Percentiles rank a stretch among this genome's conserved stretches.
These are phyloP conservation scores for Irpex sp. DNA, from an alignment of 1,284 basidiomycete species.

Conservation along the genomic window DNA sequence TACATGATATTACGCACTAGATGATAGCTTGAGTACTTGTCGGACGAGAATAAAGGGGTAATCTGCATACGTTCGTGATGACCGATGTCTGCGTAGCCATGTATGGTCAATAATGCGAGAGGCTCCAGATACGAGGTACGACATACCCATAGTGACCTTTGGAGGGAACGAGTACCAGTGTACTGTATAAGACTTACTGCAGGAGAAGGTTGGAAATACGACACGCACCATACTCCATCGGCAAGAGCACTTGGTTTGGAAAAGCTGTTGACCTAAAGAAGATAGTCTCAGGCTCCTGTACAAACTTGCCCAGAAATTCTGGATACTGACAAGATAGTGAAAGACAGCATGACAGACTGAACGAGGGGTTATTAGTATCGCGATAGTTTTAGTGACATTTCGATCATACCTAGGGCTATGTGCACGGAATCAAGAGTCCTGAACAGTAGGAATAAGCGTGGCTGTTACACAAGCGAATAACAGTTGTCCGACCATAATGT, in stretches of 20 bases:
- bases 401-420: slow-evolving; percentile 7
- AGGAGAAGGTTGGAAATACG: neutral
- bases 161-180: too few relatives aligned
- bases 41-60: neutral
- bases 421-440: slow-evolving; percentile 11
- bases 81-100: slow-evolving; percentile 2
- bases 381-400: neutral
- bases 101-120: neutral
- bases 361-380: neutral
- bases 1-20: slow-evolving; percentile 9
- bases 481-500: slow-evolving; percentile 6
- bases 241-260: slow-evolving; percentile 1
- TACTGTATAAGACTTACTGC: neutral
- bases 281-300: neutral
- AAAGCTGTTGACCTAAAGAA: slow-evolving; percentile 6
- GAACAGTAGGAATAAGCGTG: neutral
- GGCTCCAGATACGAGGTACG: neutral
- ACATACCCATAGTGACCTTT: slow-evolving; percentile 13
- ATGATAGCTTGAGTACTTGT: neutral
- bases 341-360: slow-evolving; percentile 13
- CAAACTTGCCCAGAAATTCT: neutral
- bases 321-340: slow-evolving; percentile 9
- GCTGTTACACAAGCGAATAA: neutral
- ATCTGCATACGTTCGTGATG: slow-evolving; percentile 8
- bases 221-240: slow-evolving; percentile 7